phyloP scores from a whole-genome alignment of 108 stramenopile species.

The Asterionellopsis glacialis region DNA sequence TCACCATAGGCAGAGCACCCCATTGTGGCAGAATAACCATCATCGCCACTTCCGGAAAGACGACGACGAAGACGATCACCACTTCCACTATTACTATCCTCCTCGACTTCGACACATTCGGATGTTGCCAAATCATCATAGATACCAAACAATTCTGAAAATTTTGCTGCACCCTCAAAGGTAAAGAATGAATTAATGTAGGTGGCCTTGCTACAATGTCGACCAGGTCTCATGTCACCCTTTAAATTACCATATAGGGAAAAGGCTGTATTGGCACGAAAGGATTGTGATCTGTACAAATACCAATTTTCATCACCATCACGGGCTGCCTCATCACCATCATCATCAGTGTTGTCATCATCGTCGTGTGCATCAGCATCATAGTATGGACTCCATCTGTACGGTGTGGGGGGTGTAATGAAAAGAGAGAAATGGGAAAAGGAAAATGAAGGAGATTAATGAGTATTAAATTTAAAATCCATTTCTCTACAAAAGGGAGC shows the following conservation, averaged over 20 bases:
- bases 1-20: constrained; percentile 10
- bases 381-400: not conserved
- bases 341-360: constrained; percentile 6
- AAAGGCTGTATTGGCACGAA: constrained; percentile 56
- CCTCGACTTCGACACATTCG: constrained; percentile 1
- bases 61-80: constrained; percentile 21
- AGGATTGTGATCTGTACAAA: constrained; percentile 36
- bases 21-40: constrained; percentile 10
- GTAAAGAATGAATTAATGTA: constrained; percentile 66
- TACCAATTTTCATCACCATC: constrained; percentile 36
- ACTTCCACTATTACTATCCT: constrained; percentile 6
- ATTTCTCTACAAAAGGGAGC: too few relatives aligned
- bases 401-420: too few relatives aligned
- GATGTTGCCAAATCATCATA: not conserved
- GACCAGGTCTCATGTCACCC: constrained; percentile 11
- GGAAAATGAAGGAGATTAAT: too few relatives aligned
- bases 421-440: too few relatives aligned
- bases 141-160: constrained; percentile 21
- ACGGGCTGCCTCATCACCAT: not conserved
- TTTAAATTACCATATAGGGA: constrained; percentile 41
- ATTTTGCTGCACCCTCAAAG: constrained; percentile 30
- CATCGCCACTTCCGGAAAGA: not conserved
- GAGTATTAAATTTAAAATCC: too few relatives aligned
- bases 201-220: constrained; percentile 20
- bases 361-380: constrained; percentile 22